Evolutionary conservation across 805 yeast genomes (phyloP).

Genomic region (Sugiyamaella marilandica): DNA sequence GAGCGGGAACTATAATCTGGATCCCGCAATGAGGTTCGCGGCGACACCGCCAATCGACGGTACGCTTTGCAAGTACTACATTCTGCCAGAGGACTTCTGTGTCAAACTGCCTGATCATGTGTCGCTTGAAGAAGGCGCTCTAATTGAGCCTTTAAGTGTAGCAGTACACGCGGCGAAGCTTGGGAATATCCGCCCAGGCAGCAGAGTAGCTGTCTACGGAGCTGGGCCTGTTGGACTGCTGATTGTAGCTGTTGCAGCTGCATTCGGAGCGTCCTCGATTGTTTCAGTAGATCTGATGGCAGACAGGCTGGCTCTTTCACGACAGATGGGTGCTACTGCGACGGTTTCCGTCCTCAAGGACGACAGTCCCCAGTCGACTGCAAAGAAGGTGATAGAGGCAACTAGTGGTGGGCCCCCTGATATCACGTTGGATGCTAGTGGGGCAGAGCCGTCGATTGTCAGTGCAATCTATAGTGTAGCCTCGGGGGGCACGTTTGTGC

Average conservation of each 20-base stretch:
- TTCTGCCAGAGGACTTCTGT: constrained; percentile 77
- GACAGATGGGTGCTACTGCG: constrained; percentile 58
- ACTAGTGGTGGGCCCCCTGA: constrained; percentile 39
- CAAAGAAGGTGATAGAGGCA: constrained; percentile 30
- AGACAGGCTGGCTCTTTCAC: constrained; percentile 61
- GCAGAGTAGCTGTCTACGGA: constrained; percentile 70
- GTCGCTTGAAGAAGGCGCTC: constrained; percentile 78
- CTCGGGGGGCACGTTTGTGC: constrained; percentile 71
- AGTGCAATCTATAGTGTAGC: constrained; percentile 58
- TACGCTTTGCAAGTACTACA: constrained; percentile 67
- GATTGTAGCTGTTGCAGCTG: constrained; percentile 61
- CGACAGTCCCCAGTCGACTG: constrained; percentile 43
- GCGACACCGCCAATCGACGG: constrained; percentile 91
- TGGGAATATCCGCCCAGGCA: constrained; percentile 60
- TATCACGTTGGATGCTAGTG: constrained; percentile 80
- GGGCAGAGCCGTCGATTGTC: constrained; percentile 71
- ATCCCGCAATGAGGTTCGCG: constrained; percentile 87
- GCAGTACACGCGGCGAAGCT: constrained; percentile 76
- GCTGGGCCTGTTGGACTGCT: constrained; percentile 88
- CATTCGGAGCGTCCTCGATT: constrained; percentile 70
- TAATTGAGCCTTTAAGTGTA: constrained; percentile 82
- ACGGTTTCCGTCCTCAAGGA: constrained; percentile 32
- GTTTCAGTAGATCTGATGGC: constrained; percentile 68
- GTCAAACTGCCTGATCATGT: constrained; percentile 75
- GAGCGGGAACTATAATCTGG: constrained; percentile 72